Evolutionary conservation across 768 basidiomycete species (phyloP).

Genomic region (Cyclocybe aegerita): DNA sequence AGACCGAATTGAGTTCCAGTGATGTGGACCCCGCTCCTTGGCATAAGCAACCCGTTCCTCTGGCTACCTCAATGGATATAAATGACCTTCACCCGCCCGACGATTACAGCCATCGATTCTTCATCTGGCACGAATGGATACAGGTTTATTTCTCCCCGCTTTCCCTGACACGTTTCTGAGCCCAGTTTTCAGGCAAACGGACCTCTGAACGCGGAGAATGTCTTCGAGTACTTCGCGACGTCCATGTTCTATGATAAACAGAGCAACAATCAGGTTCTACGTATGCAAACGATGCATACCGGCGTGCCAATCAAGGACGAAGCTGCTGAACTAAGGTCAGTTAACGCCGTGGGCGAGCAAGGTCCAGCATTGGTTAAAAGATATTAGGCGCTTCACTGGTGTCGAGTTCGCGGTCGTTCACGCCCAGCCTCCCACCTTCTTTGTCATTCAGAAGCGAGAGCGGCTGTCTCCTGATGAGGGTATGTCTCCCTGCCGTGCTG

Average conservation of each 20-base stretch:
- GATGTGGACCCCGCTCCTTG: slow-evolving; percentile 15
- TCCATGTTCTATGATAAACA: slow-evolving; percentile 96
- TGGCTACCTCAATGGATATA: slow-evolving; percentile 38
- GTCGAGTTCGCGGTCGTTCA: slow-evolving; percentile 86
- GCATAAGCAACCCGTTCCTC: slow-evolving; percentile 16
- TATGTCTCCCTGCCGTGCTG: slow-evolving; percentile 29
- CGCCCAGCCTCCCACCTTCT: slow-evolving; percentile 75
- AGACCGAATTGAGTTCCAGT: slow-evolving; percentile 15
- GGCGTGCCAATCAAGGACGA: slow-evolving; percentile 78
- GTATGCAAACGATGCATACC: slow-evolving; percentile 92
- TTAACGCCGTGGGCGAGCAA: slow-evolving; percentile 5
- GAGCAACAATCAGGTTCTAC: slow-evolving; percentile 87
- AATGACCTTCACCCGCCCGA: slow-evolving; percentile 77
- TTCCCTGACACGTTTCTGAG: neutral
- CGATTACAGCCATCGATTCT: slow-evolving; percentile 80
- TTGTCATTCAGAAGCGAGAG: slow-evolving; percentile 89
- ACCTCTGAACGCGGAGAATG: slow-evolving; percentile 72
- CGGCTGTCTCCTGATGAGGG: slow-evolving; percentile 83
- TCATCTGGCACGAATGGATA: slow-evolving; percentile 92
- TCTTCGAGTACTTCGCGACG: slow-evolving; percentile 86
- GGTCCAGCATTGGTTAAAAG: slow-evolving; percentile 8
- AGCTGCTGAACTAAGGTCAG: slow-evolving; percentile 82
- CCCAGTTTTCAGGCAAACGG: slow-evolving; percentile 60
- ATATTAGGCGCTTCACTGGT: slow-evolving; percentile 76
- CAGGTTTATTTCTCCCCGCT: slow-evolving; percentile 41